These are phyloP conservation scores for Aspergillus sp. DNA, from an alignment of 2,329 filamentous ascomycete species.

Conservation along the genomic window DNA sequence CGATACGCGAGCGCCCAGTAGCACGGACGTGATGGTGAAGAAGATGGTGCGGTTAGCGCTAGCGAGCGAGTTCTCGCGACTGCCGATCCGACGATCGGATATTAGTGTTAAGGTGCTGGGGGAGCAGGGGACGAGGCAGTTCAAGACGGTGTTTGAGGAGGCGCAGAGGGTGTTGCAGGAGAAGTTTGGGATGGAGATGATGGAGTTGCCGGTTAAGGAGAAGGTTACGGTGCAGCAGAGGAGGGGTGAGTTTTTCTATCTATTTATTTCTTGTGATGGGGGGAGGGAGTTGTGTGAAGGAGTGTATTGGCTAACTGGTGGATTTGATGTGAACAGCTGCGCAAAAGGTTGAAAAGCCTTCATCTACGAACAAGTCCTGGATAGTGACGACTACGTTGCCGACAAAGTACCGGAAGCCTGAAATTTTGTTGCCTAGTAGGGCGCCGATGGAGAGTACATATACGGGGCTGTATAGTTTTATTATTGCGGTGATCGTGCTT, in stretches of 20 bases:
- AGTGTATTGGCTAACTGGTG: neutral
- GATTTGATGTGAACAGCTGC: constrained; percentile 45
- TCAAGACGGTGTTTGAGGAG: constrained; percentile 73
- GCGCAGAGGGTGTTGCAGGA: constrained; percentile 71
- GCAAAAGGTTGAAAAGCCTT: constrained; percentile 46
- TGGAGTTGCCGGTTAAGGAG: constrained; percentile 77
- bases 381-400: constrained; percentile 76
- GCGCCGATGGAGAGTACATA: constrained; percentile 78
- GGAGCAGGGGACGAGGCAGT: constrained; percentile 64
- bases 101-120: constrained; percentile 70
- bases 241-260: constrained; percentile 57
- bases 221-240: constrained; percentile 79
- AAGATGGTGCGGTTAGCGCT: constrained; percentile 64
- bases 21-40: constrained; percentile 53
- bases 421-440: constrained; percentile 68
- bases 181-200: constrained; percentile 90
- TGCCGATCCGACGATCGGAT: constrained; percentile 59
- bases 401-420: constrained; percentile 62
- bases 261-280: no score
- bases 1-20: constrained; percentile 29
- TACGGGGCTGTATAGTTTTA: constrained; percentile 74
- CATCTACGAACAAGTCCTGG: constrained; percentile 66
- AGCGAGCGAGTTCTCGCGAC: constrained; percentile 61
- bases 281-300: neutral
- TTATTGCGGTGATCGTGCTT: constrained; percentile 76